Evolutionary conservation across 1,139 yeast species (phyloP), one percentile per base, ranked within the genome.

Genomic region (Scheffersomyces parashehatae): DNA sequence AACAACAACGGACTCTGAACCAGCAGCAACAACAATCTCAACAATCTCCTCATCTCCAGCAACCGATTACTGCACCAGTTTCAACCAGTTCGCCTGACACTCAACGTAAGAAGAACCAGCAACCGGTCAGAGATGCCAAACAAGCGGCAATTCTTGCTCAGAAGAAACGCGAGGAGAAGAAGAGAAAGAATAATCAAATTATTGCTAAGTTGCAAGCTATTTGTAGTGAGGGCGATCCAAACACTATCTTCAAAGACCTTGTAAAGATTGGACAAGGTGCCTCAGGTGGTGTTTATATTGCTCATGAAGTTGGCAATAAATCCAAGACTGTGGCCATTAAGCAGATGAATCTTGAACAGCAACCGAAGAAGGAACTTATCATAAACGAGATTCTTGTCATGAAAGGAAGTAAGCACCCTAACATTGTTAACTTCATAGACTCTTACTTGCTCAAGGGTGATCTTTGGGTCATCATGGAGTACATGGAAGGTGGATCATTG

Each of bases 241-340:
- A 83, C 30, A 73, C 73, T 43, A 64, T 79, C 40, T 95, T 88
- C 64, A 72, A 75, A 38, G 84, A 83, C 58, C 71, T 91, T 48
- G 73, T 77, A 14, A 91, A 93, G 69, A 86, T 93, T 59, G 99
- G 99, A 5, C 98, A 93, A 68, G 99, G 99, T 59, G 99, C 99
- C 0, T 85, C 95, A 33, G 99, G 99, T 46, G 98, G 98, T 42
- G 99, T 93, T 38, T 93, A 85, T 61, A 88, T 95, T 33, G 98
- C 98, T 0, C 83, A 85, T 58, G 90, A 86, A 54, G 56, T 54
- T 8, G 66, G 67, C 28, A 79, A 79, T 15, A 75, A 79, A 9
- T 75, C 81, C 43, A 72, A 73, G 33, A 75, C 85, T 37, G 99
- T 93, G 37, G 99, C 99, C 2, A 88, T 93, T 53, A 93, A 93